Base-by-base conservation (phyloP, 495 filamentous ascomycete species). In the Cercophora newfieldiana region DNA sequence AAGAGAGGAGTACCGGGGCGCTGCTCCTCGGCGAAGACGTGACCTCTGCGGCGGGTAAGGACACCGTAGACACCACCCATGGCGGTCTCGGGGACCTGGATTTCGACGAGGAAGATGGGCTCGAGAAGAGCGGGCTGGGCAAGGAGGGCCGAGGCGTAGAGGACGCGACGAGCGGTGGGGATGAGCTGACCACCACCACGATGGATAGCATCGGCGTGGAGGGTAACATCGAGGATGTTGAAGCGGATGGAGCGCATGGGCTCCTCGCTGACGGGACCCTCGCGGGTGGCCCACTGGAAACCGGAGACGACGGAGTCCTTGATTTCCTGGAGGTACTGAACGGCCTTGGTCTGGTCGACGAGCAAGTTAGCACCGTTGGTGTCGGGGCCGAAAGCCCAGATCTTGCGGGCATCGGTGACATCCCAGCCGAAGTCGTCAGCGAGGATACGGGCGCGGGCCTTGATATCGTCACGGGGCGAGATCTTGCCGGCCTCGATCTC, bases 11-110 rank as follows among this genome's bases (percentile, higher is more conserved):
- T 99, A 78, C 95, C 95, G 68, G 94, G 91, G 71, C 95, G 92
- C 86, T 99, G 95, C 85, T 95, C 91, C 86, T 99, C 95, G 72
- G 85, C 83, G 89, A 98, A 98, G 82, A 99, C 95, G 89, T 98
- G 94, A 86, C 95, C 95, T 89, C 95, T 87, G 75, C 94, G 85
- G 77, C 95, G 92, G 83, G 96, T 97, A 70, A 99, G 91, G 79
- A 98, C 95, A 89, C 95, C 95, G 81, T 99, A 99, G 82, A 99
- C 97, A 86, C 96, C 96, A 85, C 95, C 95, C 95, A 98, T 98
- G 77, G 95, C 95, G 75, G 89, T 86, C 86, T 99, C 96, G 71
- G 96, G 96, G 61, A 99, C 95, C 84, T 97, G 93, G 80, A 99
- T 99, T 82, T 99, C 95, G 79, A 96, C 92, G 81, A 97, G 86